A percentile compares a stretch with the other conserved stretches of the same genome.
Evolutionary conservation across 345 rosid genomes (phyloP).

Genomic region (Eucalyptus marginata): DNA sequence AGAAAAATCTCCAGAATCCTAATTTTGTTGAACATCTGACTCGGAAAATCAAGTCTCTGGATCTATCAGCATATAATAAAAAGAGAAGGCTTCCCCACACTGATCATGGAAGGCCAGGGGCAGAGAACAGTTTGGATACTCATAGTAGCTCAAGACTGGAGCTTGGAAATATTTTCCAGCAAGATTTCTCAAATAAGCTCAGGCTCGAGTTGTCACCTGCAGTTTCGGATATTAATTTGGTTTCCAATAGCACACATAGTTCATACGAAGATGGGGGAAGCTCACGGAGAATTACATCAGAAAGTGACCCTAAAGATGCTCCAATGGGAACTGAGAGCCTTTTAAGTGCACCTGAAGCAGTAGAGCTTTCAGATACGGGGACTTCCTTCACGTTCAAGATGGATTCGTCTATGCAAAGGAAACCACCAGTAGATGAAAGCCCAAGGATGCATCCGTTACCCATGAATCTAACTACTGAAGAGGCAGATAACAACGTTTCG

Average conservation of each 20-base stretch:
- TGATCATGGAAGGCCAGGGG: constrained; percentile 43
- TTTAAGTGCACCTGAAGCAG: constrained; percentile 37
- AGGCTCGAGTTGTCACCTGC: constrained; percentile 76
- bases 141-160: constrained; percentile 49
- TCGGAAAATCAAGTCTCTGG: constrained; percentile 55
- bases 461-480: constrained; percentile 36
- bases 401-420: constrained; percentile 28
- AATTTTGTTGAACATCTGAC: constrained; percentile 48
- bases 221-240: constrained; percentile 74
- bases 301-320: constrained; percentile 29
- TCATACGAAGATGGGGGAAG: constrained; percentile 59
- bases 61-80: constrained; percentile 61
- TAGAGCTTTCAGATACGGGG: constrained; percentile 82
- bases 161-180: constrained; percentile 52
- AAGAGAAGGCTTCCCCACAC: constrained; percentile 67
- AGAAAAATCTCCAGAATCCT: constrained; percentile 44
- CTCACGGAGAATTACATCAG: constrained; percentile 33
- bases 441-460: constrained; percentile 18
- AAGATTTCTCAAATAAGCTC: constrained; percentile 65
- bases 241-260: constrained; percentile 72
- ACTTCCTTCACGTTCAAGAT: constrained; percentile 36
- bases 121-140: constrained; percentile 50
- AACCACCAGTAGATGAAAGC: constrained; percentile 20
- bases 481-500: constrained; percentile 55
- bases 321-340: constrained; percentile 34